A percentile compares a stretch with the other conserved stretches of the same genome.
These are phyloP conservation scores for Cochlearia excelsa DNA, from an alignment of 345 rosid species.

Conservation along the genomic window DNA sequence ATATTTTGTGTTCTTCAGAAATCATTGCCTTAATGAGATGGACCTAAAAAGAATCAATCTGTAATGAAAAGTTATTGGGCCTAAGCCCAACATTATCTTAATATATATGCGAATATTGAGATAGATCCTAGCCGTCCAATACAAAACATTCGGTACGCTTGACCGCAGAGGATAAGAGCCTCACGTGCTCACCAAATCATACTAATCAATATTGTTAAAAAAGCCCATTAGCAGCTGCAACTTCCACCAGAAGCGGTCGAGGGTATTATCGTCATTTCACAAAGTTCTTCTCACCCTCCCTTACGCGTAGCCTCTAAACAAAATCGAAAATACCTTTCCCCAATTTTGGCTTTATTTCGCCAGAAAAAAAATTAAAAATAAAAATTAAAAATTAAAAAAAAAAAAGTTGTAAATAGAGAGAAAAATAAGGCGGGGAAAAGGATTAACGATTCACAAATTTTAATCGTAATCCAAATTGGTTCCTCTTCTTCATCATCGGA, in stretches of 20 bases:
- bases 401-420: slow-evolving; percentile 29
- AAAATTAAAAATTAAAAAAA: neutral
- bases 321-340: slow-evolving; percentile 22
- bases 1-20: no score
- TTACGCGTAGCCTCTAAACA: slow-evolving; percentile 20
- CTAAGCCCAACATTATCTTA: no score
- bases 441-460: slow-evolving; percentile 18
- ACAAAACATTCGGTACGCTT: neutral
- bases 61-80: no score
- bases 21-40: no score
- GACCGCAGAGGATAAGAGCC: slow-evolving; percentile 9
- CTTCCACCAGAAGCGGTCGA: slow-evolving; percentile 28
- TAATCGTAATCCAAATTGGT: neutral
- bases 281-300: slow-evolving; percentile 4
- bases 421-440: slow-evolving; percentile 30
- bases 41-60: no score
- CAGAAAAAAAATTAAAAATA: neutral
- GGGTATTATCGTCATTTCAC: slow-evolving; percentile 15
- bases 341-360: slow-evolving; percentile 8
- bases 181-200: slow-evolving; percentile 29
- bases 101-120: neutral
- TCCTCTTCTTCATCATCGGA: slow-evolving; percentile 29
- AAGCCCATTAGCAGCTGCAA: slow-evolving; percentile 31
- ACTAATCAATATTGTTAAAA: slow-evolving; percentile 23
- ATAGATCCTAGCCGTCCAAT: slow-evolving; percentile 16